These are phyloP conservation scores for Alnus glutinosa DNA, from an alignment of 306 rosid genomes.

Conservation along the genomic window DNA sequence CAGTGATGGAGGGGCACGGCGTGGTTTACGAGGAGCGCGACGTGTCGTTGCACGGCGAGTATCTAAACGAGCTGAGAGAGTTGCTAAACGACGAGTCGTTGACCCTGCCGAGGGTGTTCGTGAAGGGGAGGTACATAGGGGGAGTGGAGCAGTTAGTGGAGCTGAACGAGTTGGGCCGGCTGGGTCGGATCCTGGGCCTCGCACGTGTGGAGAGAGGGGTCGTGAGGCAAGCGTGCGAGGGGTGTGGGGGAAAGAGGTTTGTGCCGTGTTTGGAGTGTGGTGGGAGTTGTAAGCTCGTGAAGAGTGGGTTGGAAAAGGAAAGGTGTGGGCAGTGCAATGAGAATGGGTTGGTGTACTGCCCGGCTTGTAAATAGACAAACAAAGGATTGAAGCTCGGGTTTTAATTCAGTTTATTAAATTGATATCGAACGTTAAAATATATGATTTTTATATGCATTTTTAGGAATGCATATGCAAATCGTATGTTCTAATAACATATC, in stretches of 20 bases:
- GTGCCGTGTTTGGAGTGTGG: slow-evolving; percentile 86
- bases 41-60: slow-evolving; percentile 80
- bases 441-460: too few relatives aligned
- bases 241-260: slow-evolving; percentile 83
- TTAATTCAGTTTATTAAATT: too few relatives aligned
- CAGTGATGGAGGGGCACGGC: slow-evolving; percentile 55
- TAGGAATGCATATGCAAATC: too few relatives aligned
- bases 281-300: slow-evolving; percentile 67
- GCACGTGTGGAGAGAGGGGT: slow-evolving; percentile 70
- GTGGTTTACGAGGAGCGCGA: slow-evolving; percentile 83
- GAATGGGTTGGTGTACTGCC: slow-evolving; percentile 75
- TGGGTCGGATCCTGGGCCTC: slow-evolving; percentile 51
- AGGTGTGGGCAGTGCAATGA: slow-evolving; percentile 75
- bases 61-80: slow-evolving; percentile 59
- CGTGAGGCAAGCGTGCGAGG: slow-evolving; percentile 58
- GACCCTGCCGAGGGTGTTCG: slow-evolving; percentile 64
- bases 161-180: slow-evolving; percentile 64
- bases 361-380: slow-evolving; percentile 39
- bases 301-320: slow-evolving; percentile 21
- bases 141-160: slow-evolving; percentile 62
- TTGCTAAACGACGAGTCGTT: slow-evolving; percentile 37
- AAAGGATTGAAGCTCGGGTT: too few relatives aligned
- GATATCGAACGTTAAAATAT: too few relatives aligned
- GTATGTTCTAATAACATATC: too few relatives aligned
- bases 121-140: slow-evolving; percentile 84